Conservation (phyloP, 176 grass and related monocot species). For the Puya raimondii region DNA sequence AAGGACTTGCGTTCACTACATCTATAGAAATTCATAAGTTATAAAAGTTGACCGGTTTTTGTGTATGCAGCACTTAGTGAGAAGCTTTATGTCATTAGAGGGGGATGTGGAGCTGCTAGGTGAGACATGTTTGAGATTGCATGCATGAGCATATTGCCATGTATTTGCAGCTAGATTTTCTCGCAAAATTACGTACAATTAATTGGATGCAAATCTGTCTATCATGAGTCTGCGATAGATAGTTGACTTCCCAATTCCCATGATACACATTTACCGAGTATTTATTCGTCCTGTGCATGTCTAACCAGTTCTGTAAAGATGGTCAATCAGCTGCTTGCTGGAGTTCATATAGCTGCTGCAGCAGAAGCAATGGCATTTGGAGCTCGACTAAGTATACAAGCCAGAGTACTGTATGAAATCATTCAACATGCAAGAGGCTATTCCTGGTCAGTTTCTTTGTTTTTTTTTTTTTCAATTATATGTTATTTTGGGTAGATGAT, state of each 20-base stretch:
- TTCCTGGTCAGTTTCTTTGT: constrained; percentile 63
- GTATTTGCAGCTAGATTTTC: constrained; percentile 12
- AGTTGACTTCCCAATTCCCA: not conserved
- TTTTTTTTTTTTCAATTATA: constrained; percentile 14
- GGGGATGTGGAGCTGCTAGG: constrained; percentile 98
- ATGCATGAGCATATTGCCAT: constrained; percentile 4
- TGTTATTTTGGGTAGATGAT: not conserved
- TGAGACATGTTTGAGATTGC: constrained; percentile 20
- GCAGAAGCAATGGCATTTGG: constrained; percentile 94
- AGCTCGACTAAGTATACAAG: constrained; percentile 62
- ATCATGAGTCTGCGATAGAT: not conserved
- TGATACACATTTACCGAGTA: constrained; percentile 4
- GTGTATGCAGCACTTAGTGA: constrained; percentile 65
- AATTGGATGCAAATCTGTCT: not conserved
- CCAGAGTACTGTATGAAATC: constrained; percentile 80
- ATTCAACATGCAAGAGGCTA: constrained; percentile 74
- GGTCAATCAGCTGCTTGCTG: constrained; percentile 98
- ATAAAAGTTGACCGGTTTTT: constrained; percentile 7
- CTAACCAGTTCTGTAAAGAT: constrained; percentile 90
- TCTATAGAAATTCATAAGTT: constrained; percentile 11
- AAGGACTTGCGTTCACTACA: not conserved
- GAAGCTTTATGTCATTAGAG: constrained; percentile 94
- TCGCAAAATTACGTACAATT: not conserved
- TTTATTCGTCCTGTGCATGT: constrained; percentile 16
- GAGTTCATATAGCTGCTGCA: constrained; percentile 88